Conservation (phyloP, 1,139 yeast species). For the Casaregolazyma suthepensis region DNA sequence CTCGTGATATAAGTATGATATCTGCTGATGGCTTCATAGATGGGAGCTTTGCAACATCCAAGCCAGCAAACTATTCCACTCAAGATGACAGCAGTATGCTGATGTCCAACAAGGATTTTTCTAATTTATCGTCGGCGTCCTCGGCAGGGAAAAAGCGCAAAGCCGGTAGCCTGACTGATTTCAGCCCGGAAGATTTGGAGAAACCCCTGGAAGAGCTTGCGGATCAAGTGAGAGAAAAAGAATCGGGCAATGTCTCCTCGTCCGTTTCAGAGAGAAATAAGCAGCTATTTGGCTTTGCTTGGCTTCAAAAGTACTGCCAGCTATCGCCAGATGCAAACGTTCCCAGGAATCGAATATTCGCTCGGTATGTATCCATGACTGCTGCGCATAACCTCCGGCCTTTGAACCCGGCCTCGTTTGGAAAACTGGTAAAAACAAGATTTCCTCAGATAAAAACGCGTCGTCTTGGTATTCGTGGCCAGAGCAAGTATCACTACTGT, state of each 20-base stretch:
- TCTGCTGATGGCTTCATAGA: background rate
- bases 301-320: constrained; percentile 69
- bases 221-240: constrained; percentile 42
- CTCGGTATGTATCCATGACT: constrained; percentile 70
- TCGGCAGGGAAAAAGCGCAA: constrained; percentile 14
- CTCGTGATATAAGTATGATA: constrained; percentile 4
- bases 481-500: constrained; percentile 85
- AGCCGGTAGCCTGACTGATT: constrained; percentile 15
- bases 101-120: constrained; percentile 3
- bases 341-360: constrained; percentile 77
- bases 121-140: background rate
- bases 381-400: constrained; percentile 63
- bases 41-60: background rate
- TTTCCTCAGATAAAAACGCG: constrained; percentile 76
- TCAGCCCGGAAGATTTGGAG: constrained; percentile 29
- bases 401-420: constrained; percentile 80
- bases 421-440: constrained; percentile 67
- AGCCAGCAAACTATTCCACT: background rate
- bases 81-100: constrained; percentile 3
- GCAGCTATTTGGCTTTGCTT: constrained; percentile 75
- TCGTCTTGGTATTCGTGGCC: constrained; percentile 83
- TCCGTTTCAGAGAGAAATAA: constrained; percentile 54
- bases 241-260: constrained; percentile 23
- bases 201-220: constrained; percentile 50
- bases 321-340: constrained; percentile 63